These are phyloP conservation scores for Sporothrix inflata DNA, from an alignment of 2,329 filamentous ascomycete genomes.

Conservation along the genomic window DNA sequence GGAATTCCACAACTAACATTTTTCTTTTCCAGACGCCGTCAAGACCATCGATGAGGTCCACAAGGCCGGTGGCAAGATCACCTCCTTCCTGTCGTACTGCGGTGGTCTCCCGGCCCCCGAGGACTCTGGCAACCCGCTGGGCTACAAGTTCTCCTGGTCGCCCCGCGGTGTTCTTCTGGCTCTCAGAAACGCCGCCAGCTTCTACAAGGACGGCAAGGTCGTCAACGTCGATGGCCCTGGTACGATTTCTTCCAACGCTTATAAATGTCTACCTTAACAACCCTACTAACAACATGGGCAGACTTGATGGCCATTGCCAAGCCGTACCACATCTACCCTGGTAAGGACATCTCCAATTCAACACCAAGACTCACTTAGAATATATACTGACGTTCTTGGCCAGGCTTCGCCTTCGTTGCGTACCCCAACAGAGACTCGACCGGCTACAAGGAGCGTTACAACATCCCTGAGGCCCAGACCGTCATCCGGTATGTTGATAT, in stretches of 20 bases:
- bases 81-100: constrained; percentile 81
- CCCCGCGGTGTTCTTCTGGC: constrained; percentile 85
- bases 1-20: not conserved
- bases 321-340: constrained; percentile 85
- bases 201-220: constrained; percentile 77
- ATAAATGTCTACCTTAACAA: not conserved
- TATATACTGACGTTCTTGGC: not conserved
- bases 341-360: constrained; percentile 17
- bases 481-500: constrained; percentile 61
- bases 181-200: constrained; percentile 81
- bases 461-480: constrained; percentile 88
- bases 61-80: constrained; percentile 81
- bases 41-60: constrained; percentile 90
- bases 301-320: constrained; percentile 87
- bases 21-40: constrained; percentile 66
- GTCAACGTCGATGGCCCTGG: constrained; percentile 61
- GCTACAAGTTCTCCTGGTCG: constrained; percentile 87
- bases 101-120: constrained; percentile 75
- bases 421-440: constrained; percentile 96
- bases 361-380: not conserved
- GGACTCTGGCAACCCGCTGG: constrained; percentile 82
- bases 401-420: constrained; percentile 81
- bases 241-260: not conserved
- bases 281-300: constrained; percentile 33
- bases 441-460: constrained; percentile 83